Evolutionary conservation across 192 early-diverging fungal genomes (phyloP).

Genomic region (Umbelopsis ramanniana): DNA sequence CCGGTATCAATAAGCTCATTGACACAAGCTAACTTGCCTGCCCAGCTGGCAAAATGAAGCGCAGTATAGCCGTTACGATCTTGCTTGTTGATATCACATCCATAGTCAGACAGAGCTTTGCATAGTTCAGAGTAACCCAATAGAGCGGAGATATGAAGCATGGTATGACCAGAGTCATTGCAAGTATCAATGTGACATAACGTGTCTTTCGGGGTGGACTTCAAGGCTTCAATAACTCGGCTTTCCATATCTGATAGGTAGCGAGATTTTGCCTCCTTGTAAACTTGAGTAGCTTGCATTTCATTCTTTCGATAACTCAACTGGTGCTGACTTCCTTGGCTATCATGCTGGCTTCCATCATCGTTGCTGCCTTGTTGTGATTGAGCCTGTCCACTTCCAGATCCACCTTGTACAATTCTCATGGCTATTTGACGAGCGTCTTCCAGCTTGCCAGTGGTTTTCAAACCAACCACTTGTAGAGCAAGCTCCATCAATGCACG

Average conservation of each 20-base stretch:
- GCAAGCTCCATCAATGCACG: slow-evolving; percentile 81
- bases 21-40: slow-evolving; percentile 49
- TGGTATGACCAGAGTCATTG: slow-evolving; percentile 36
- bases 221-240: slow-evolving; percentile 31
- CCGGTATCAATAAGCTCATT: slow-evolving; percentile 43
- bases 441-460: slow-evolving; percentile 68
- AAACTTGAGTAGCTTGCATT: not conserved
- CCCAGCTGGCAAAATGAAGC: slow-evolving; percentile 62
- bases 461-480: slow-evolving; percentile 77
- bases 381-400: slow-evolving; percentile 8
- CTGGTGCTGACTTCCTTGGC: not conserved
- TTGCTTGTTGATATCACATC: slow-evolving; percentile 39
- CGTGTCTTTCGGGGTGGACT: slow-evolving; percentile 25
- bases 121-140: slow-evolving; percentile 52
- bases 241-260: not conserved
- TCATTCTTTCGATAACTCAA: slow-evolving; percentile 15
- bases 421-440: slow-evolving; percentile 67
- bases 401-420: slow-evolving; percentile 53
- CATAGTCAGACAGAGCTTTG: slow-evolving; percentile 34
- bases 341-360: not conserved
- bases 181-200: slow-evolving; percentile 14
- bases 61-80: slow-evolving; percentile 63
- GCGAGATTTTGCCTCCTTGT: not conserved
- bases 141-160: slow-evolving; percentile 59
- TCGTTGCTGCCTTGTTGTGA: not conserved